These are phyloP conservation scores for Wickerhamiella australiensis DNA, from an alignment of 805 yeast genomes.

Conservation along the genomic window DNA sequence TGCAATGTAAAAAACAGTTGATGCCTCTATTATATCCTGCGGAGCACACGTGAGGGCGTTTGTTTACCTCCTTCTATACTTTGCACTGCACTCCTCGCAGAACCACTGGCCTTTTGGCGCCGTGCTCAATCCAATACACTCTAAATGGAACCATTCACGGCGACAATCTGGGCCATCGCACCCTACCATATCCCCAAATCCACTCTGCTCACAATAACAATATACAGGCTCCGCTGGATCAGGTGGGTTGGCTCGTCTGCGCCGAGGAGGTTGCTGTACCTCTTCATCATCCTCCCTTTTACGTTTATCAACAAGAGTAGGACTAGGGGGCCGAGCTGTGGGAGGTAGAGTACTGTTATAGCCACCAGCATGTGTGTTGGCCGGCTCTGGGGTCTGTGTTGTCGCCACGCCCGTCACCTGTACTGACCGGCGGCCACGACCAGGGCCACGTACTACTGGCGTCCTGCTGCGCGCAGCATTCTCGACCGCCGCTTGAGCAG, in stretches of 20 bases:
- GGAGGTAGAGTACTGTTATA: background rate
- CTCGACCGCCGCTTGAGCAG: conserved; percentile 17
- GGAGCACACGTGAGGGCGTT: too few relatives aligned
- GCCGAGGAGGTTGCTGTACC: conserved; percentile 1
- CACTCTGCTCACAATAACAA: conserved; percentile 93
- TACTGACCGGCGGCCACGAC: background rate
- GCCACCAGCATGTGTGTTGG: background rate
- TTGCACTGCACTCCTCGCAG: conserved; percentile 48
- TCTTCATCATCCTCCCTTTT: conserved; percentile 18
- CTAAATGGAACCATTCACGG: conserved; percentile 92
- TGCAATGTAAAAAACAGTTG: too few relatives aligned
- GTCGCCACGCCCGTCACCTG: background rate
- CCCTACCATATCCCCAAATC: conserved; percentile 98
- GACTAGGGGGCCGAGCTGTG: background rate
- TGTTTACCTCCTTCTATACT: conserved; percentile 13
- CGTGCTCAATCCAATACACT: conserved; percentile 76
- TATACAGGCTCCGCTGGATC: conserved; percentile 62
- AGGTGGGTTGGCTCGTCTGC: conserved; percentile 16
- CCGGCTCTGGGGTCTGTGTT: background rate
- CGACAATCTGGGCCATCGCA: conserved; percentile 92
- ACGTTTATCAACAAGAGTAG: conserved; percentile 3
- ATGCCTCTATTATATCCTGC: too few relatives aligned
- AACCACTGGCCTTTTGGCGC: conserved; percentile 82
- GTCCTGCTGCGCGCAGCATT: background rate
- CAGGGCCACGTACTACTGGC: background rate